Evolutionary conservation across 306 rosid species (phyloP), one percentile per base, ranked within the genome.

Genomic region (Prosopis cineraria): DNA sequence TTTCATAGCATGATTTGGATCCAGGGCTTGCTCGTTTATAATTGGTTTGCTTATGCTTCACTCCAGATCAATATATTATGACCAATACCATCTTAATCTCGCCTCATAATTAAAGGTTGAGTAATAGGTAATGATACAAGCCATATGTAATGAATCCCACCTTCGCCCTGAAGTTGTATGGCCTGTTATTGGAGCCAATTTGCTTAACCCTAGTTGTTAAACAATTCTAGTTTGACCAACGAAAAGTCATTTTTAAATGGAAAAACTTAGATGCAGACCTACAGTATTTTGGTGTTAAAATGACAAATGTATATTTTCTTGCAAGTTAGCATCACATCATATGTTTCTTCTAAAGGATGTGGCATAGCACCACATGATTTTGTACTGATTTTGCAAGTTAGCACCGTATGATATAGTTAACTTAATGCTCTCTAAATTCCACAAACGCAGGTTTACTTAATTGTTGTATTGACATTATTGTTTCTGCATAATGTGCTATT

Each of bases 401-500:
- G 64, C 12, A 14, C 17, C 62, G 16, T 13, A 41, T 78, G 70
- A 53, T 43, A 64, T 34, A 22, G 65, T 20, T 82, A 27, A 39
- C 52, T 64, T 45, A 27, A 37, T 14, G 22, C 52, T 20, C 11
- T 29, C 11, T 71, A 14, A 71, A 36, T 20, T 16, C 44, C 24
- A n/a, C 20, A 37, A 63, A 63, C 39, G 74, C 24, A 20, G 4
- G 11, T 17, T 50, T 50, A 10, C 31, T 13, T 75, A 52, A 50
- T 71, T 70, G 44, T 47, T 78, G 33, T 39, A 17, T 34, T 36
- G 50, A 37, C 2, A 16, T 33, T 63, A 44, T 43, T 72, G 8
- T 17, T 52, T 48, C 13, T 7, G 36, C 59, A 33, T 33, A 31
- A 48, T 71, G 20, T 80, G 68, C 40, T 72, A 50, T 87, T 85